Evolutionary conservation across 352 stramenopile genomes (phyloP), one percentile per base, ranked within the genome.

Genomic region (Pythium insidiosum): DNA sequence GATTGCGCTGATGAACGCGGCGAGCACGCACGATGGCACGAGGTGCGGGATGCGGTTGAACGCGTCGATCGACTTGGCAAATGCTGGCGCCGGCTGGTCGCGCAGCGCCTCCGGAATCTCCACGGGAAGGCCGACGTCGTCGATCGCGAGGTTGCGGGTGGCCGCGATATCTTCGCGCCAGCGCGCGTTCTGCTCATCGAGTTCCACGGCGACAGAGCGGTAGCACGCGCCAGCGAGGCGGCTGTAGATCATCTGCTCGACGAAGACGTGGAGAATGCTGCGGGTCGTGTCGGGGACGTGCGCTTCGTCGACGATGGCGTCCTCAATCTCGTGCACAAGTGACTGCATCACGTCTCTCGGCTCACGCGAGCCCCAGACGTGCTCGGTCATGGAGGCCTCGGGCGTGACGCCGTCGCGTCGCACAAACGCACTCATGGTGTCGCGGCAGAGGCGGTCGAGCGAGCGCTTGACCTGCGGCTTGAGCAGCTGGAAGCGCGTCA

Each of bases 221-320:
- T 86, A 87, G 58, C 72, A 87, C 16, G 69, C 74, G 28, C 66
- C 70, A 2, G 66, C 76, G 21, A 92, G 59, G 11, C 79, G 76
- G 19, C 55, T 71, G 43, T 81, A 88, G 15, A 88, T 64, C 73
- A 89, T 84, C 40, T 88, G 70, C 56, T 88, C 74, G 34, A 87
- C 62, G 23, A 87, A 76, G 34, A 68, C 47, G 21, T 49, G 61
- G 3, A 87, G 57, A 4, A 66, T 50, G 0, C 45, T 42, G 0
- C 58, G 50, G 3, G 63, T 49, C 1, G 19, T 38, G 13, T 66
- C 54, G 2, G 53, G 41, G 19, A 83, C 35, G 24, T 53, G 63
- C 9, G 58, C 68, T 21, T 73, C 63, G 10, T 49, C 52, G 3
- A 69, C 50, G 28, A 89, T 61, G 0, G 73, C 66, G 21, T 72